Base-by-base conservation (phyloP, 2,329 filamentous ascomycete genomes). In the Trichocomaceae sp. region DNA sequence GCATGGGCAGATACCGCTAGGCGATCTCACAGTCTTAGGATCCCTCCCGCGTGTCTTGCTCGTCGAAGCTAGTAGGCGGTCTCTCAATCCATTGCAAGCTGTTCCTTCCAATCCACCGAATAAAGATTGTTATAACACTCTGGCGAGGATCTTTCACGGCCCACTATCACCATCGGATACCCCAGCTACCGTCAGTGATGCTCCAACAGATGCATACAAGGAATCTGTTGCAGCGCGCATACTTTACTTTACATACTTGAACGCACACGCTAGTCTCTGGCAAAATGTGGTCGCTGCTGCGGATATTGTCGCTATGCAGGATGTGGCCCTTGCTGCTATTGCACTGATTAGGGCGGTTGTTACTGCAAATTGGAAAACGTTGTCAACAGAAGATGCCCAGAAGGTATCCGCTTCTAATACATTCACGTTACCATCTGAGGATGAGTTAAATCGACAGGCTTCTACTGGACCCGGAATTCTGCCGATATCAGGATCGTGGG, bases 291-390 rank as follows among this genome's bases (percentile, higher is more conserved):
- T 77, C 29, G 69, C 66, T 1, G 76, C 80, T 47, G 79, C 81
- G n/a, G 79, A 83, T 47, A 77, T 78, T 9, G 64, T 84, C 13
- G 81, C 78, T 0, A 75, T 84, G 67, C 77, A 76, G 59, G 80
- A 83, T 29, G 72, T 75, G 9, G 81, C 82, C 1, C 66, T 84
- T 5, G 75, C 81, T 19, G 76, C 82, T 0, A 73, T 83, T 17
- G 68, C 72, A 2, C 70, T 83, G 31, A 74, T 84, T 35, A 69
- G 71, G 26, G 72, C 78, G 2, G 68, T 84, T 41, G 74, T 80
- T 35, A 80, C 75, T 2, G 76, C 82, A 2, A 75, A 77, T 23
- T 85, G 82, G 82, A 69, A 74, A 15, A 63, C 69, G 1, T 58
- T 75, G 12, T 64, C 72, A 1, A 60, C 65, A 3, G 57, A 73